These are phyloP conservation scores for Xanthoconium purpureum DNA, from an alignment of 768 basidiomycete species.

Conservation along the genomic window DNA sequence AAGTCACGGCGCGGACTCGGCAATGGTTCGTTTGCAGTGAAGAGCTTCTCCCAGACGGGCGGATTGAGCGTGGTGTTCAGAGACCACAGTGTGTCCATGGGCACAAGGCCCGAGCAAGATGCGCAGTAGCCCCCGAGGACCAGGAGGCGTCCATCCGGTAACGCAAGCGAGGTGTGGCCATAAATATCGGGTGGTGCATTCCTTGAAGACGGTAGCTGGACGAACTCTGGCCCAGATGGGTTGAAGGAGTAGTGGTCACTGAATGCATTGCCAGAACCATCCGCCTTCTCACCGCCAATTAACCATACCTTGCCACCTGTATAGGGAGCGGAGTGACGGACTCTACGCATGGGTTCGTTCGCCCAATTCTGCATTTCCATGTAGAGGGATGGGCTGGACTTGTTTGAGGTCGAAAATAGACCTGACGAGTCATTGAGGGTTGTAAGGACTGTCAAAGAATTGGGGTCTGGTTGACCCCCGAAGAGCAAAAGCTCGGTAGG, in stretches of 20 bases:
- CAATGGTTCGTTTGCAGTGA: constrained; percentile 38
- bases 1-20: constrained; percentile 65
- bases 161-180: constrained; percentile 70
- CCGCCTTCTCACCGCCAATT: constrained; percentile 78
- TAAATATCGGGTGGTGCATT: constrained; percentile 64
- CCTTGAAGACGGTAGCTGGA: constrained; percentile 44
- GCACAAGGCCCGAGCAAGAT: constrained; percentile 45
- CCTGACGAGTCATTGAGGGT: constrained; percentile 61
- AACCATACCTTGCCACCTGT: constrained; percentile 58
- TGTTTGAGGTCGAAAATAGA: constrained; percentile 46
- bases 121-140: constrained; percentile 71
- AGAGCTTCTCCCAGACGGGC: constrained; percentile 48
- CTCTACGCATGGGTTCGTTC: constrained; percentile 67
- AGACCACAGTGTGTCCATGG: constrained; percentile 59
- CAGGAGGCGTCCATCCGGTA: constrained; percentile 65
- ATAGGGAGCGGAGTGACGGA: constrained; percentile 67
- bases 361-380: constrained; percentile 53
- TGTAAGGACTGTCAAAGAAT: constrained; percentile 49
- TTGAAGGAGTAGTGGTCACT: constrained; percentile 65
- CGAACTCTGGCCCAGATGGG: constrained; percentile 49
- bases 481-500: constrained; percentile 57
- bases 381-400: constrained; percentile 42
- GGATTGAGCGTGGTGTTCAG: constrained; percentile 53
- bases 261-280: constrained; percentile 66
- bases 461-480: constrained; percentile 71